Evolutionary conservation across 331 rosid genomes (phyloP), one percentile per base, ranked within the genome.

Genomic region (Dryas integrifolia): DNA sequence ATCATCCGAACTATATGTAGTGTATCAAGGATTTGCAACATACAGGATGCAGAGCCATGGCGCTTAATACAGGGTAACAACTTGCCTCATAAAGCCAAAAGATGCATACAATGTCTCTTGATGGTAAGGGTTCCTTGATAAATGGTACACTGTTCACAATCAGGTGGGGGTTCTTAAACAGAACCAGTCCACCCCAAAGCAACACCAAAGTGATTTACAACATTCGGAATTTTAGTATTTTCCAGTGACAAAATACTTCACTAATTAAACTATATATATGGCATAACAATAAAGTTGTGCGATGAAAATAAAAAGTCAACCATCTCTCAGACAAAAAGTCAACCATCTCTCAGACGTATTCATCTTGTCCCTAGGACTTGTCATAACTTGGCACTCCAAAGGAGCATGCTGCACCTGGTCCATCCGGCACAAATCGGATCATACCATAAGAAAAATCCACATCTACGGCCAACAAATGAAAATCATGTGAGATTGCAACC

Each of bases 401-500:
- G 65, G 77, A 76, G 88, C 79, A 77, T 63, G 85, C 86, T 80
- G 85, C 83, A 60, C 67, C 77, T 21, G 49, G 65, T 55, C 82
- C 75, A 7, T 81, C 78, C 79, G 82, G 89, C 76, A 67, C 74
- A 78, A 75, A 72, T 75, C 69, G 79, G 86, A 83, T 67, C 72
- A 72, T 76, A 79, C 87, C 82, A 62, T 16, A 45, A 82, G 75
- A 77, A 45, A 66, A 46, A 14, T 6, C 47, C n/a, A 12, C 30
- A 72, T 45, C 10, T 26, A 51, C 52, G 51, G 7, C 8, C 35
- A 7, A 53, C 43, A 40, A 35, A 2, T 57, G 5, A 6, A 30
- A 16, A 53, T 65, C 30, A 63, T 51, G 38, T 5, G 58, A 63
- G 52, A 72, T 69, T 51, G 70, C 65, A 74, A 58, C 13, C 64